Conservation (phyloP, 2,329 filamentous ascomycete genomes). For the Ustulina deusta region DNA sequence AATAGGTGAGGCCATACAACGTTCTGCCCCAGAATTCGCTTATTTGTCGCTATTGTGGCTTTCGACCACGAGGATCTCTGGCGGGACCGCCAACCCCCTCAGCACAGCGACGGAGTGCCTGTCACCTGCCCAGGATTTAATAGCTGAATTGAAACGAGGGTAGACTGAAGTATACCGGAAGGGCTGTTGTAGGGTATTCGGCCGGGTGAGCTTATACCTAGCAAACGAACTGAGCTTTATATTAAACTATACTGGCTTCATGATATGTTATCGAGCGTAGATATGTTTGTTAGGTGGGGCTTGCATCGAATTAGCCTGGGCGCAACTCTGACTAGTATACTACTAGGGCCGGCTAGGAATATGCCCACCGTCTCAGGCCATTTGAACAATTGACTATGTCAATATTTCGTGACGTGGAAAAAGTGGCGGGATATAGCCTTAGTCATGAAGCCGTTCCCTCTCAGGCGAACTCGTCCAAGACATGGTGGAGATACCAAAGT, state of each 20-base stretch:
- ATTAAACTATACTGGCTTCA: neutral
- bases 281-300: neutral
- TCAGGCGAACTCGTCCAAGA: neutral
- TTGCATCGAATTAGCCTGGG: neutral
- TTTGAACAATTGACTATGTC: neutral
- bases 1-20: slow-evolving; percentile 13
- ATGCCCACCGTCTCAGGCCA: neutral
- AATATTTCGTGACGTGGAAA: neutral
- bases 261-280: neutral
- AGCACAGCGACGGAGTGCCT: neutral
- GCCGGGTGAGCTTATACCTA: neutral
- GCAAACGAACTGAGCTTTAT: neutral
- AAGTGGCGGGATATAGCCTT: neutral
- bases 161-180: no score
- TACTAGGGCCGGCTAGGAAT: neutral
- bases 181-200: no score
- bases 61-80: neutral
- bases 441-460: neutral
- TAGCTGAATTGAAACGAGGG: neutral
- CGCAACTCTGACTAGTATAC: neutral
- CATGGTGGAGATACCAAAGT: neutral
- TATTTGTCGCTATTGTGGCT: slow-evolving; percentile 4
- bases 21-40: neutral
- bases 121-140: neutral
- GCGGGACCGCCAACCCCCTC: neutral